phyloP scores from a whole-genome alignment of 805 yeast species.

The Yamadazyma philogaea region DNA sequence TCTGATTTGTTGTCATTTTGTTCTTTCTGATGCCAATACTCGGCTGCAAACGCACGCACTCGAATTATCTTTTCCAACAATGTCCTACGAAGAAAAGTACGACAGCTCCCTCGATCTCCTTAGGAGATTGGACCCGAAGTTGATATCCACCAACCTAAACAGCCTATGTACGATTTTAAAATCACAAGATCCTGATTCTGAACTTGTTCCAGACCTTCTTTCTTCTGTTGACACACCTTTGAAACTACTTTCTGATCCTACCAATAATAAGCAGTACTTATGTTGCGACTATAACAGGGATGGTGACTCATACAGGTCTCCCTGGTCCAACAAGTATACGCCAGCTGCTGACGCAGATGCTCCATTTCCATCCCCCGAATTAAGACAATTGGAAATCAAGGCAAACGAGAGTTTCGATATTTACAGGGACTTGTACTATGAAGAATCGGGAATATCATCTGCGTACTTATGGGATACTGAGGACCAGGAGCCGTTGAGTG shows the following conservation, averaged over 20 bases:
- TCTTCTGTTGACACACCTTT: conserved; percentile 88
- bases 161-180: conserved; percentile 41
- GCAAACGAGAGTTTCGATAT: conserved; percentile 91
- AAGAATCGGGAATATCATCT: conserved; percentile 80
- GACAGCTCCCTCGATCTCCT: conserved; percentile 40
- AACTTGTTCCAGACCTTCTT: conserved; percentile 80
- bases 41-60: background rate
- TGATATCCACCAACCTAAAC: conserved; percentile 30
- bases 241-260: conserved; percentile 46
- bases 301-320: conserved; percentile 88
- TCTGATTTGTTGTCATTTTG: too few relatives aligned
- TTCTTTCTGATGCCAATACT: too few relatives aligned
- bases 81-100: conserved; percentile 29
- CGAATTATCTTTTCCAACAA: background rate
- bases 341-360: conserved; percentile 57
- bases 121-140: conserved; percentile 40
- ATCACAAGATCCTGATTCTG: conserved; percentile 30
- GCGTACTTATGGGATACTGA: conserved; percentile 91
- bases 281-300: conserved; percentile 95
- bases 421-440: conserved; percentile 90
- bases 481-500: conserved; percentile 36
- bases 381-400: conserved; percentile 71
- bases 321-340: conserved; percentile 78
- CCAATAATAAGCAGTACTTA: conserved; percentile 63
- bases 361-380: conserved; percentile 63